Percentiles rank a stretch among this genome's conserved stretches.
phyloP scores from a whole-genome alignment of 1,139 yeast genomes.

The Debaryomyces udenii region DNA sequence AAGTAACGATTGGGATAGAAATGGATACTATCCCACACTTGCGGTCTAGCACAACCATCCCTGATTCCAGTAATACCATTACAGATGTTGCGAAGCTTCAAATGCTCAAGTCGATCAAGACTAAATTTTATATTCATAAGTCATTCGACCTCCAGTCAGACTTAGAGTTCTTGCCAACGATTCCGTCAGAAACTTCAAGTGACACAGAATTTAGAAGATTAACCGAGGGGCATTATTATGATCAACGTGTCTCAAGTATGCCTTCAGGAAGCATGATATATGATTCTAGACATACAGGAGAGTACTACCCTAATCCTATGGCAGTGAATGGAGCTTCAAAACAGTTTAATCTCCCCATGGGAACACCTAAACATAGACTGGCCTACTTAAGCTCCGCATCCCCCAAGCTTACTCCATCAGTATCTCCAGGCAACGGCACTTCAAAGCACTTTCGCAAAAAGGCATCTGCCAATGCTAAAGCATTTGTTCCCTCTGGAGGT shows the following conservation, averaged over 20 bases:
- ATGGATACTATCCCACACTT: constrained; percentile 5
- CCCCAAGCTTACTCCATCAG: constrained; percentile 21
- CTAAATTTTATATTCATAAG: constrained; percentile 62
- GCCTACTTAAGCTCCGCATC: constrained; percentile 19
- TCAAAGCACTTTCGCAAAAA: constrained; percentile 4
- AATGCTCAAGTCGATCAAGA: constrained; percentile 34
- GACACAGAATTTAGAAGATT: background rate
- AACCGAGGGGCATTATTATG: constrained; percentile 2
- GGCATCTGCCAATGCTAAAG: background rate
- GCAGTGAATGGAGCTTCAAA: background rate
- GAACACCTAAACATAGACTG: constrained; percentile 21
- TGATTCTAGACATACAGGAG: constrained; percentile 1
- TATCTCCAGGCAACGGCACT: background rate
- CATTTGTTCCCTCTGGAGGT: background rate
- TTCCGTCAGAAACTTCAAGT: constrained; percentile 19
- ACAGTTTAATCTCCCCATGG: background rate
- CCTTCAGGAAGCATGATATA: constrained; percentile 3
- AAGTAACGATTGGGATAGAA: background rate
- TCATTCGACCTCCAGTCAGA: constrained; percentile 75
- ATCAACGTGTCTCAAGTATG: constrained; percentile 1
- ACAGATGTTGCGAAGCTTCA: constrained; percentile 22
- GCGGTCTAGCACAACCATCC: constrained; percentile 1
- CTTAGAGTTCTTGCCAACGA: constrained; percentile 65
- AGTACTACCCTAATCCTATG: constrained; percentile 1
- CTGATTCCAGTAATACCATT: constrained; percentile 2